Evolutionary conservation across 352 stramenopile species (phyloP), one percentile per base, ranked within the genome.

Genomic region (Blastocystis sp.): DNA sequence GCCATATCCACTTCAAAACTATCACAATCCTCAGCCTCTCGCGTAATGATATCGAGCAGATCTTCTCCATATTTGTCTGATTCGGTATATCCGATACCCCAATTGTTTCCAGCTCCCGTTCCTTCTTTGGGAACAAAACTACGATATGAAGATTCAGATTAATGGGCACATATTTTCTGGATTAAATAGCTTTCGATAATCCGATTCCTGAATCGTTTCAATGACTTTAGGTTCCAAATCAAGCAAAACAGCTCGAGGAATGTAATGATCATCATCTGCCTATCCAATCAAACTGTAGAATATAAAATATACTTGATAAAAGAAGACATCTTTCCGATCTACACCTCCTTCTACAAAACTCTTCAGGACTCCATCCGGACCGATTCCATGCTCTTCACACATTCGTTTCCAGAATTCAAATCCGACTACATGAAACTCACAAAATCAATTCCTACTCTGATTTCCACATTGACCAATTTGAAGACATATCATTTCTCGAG

Each of bases 331-430:
- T 89, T 99, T 98, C 77, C 95, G 92, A 92, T 98, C 96, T 27
- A 46, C 93, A 59, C 93, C 93, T 32, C 93, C 90, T 56, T 92
- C 93, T 42, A 93, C 94, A 77, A 94, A 96, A 74, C 98, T 94
- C 89, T 97, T 91, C 46, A 98, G 92, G 43, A 97, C 96, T 27
- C 96, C 96, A 89, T 98, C 95, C 0, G 94, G 93, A 21, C 92
- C 94, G 89, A 99, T 98, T 57, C 97, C 97, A 90, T 99, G 97
- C 91, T 99, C 97, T 14, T 94, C 91, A 88, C 95, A 98, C 37
- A 99, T 92, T 90, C 98, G 95, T 89, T 98, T 98, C 97, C 97
- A 99, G 91, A 99, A 99, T 92, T 99, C 97, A 89, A 94, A 96
- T 19, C 96, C 97, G 83, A 99, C 90, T 92, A 89, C 32, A 58